A percentile compares a stretch with the other conserved stretches of the same genome.
Conservation (phyloP, 345 rosid genomes). For the Brassica cretica region DNA sequence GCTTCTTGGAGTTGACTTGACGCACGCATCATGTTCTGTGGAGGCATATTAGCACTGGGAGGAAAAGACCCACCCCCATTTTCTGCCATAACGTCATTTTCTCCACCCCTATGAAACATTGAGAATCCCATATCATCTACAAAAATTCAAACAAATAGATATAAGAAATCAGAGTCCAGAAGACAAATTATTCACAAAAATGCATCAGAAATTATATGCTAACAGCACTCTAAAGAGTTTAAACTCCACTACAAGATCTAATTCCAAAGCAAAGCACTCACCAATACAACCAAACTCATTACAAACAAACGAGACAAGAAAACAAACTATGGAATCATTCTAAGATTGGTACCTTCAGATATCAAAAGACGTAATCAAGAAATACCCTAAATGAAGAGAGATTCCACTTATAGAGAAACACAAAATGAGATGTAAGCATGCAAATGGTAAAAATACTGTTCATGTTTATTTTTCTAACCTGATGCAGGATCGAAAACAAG, state of each 20-base stretch:
- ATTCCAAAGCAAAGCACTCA: conserved; percentile 14
- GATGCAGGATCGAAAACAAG: conserved; percentile 71
- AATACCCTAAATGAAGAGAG: background rate
- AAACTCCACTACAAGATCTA: background rate
- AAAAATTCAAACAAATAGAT: conserved; percentile 37
- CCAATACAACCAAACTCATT: background rate
- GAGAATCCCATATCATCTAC: conserved; percentile 56
- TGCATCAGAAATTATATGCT: conserved; percentile 19
- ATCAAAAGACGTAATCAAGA: conserved; percentile 5
- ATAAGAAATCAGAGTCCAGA: conserved; percentile 22
- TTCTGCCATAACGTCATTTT: conserved; percentile 50
- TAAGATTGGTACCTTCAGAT: conserved; percentile 10
- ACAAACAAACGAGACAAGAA: background rate
- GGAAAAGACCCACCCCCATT: conserved; percentile 44
- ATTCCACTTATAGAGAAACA: background rate
- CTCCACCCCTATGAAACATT: conserved; percentile 54
- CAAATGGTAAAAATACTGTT: background rate
- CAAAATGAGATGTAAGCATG: conserved; percentile 3
- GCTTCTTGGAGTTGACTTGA: conserved; percentile 47
- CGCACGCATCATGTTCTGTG: conserved; percentile 48
- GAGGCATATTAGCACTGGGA: conserved; percentile 37
- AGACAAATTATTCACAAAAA: conserved; percentile 4
- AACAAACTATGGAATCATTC: conserved; percentile 10
- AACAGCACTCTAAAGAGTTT: background rate
- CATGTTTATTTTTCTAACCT: conserved; percentile 46